Base-by-base conservation (phyloP, 768 basidiomycete genomes). In the Rickenella mellea region DNA sequence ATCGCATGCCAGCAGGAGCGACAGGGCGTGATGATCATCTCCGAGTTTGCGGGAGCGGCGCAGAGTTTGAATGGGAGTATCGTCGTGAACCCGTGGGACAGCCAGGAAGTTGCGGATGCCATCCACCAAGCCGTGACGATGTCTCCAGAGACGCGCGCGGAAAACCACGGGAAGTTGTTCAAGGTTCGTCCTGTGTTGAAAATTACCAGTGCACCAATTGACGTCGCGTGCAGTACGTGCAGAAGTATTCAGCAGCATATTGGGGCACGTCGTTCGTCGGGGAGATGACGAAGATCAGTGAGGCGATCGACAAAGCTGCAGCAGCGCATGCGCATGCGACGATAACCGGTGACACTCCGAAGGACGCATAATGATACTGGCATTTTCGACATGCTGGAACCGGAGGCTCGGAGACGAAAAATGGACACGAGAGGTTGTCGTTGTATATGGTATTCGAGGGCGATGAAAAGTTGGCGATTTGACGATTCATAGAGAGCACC, bases 81-180 rank as follows among this genome's bases (percentile, higher is more conserved):
- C 51, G 91, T 99, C 57, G 91, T 98, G 55, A 99, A 99, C 68
- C 96, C 96, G 17, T 93, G 96, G 94, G 96, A 98, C 61, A 86
- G 86, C n/a, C 93, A 97, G 61, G 83, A 92, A 55, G 91, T 96
- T 39, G 96, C 96, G 1, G 83, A 97, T 55, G 91, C 92, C n/a
- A 96, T 99, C 45, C 83, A 91, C 62, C 83, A 89, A 60, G 91
- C 96, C 0, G 82, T 98, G 45, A 90, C 84, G 12, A 92, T 93
- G 87, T 76, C 81, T 38, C 69, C 75, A 3, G 77, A 80, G 33
- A 78, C 73, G 29, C 76, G 90, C n/a, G 83, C 84, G 26, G 85
- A 89, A 62, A 97, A 97, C 63, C 90, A 94, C 61, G 70, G 80
- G 52, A 99, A 99, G 64, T 70, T 99, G 49, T 96, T 89, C 75